phyloP scores from a whole-genome alignment of 2,329 filamentous ascomycete species.

The Sarocladium kiliense region DNA sequence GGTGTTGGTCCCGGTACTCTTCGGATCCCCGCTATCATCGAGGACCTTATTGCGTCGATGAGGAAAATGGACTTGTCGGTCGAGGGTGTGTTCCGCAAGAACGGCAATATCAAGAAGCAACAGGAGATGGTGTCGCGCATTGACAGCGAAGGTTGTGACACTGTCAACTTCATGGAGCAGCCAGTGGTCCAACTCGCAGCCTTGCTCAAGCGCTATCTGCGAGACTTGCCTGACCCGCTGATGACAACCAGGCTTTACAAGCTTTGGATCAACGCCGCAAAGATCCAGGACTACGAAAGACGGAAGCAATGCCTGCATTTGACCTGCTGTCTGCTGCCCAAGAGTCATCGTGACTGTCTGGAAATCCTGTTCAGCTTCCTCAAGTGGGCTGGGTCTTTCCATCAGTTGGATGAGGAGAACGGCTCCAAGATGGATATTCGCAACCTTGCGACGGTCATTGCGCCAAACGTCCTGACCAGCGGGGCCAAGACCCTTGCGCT shows the following conservation, averaged over 20 bases:
- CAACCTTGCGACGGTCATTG: slow-evolving; percentile 95
- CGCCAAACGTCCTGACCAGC: slow-evolving; percentile 86
- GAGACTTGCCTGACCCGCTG: slow-evolving; percentile 89
- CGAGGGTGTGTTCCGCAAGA: slow-evolving; percentile 97
- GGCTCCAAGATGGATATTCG: slow-evolving; percentile 99
- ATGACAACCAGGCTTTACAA: slow-evolving; percentile 92
- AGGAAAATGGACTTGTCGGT: slow-evolving; percentile 98
- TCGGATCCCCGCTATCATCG: slow-evolving; percentile 88
- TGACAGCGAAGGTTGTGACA: slow-evolving; percentile 78
- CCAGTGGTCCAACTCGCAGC: slow-evolving; percentile 92
- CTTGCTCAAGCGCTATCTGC: slow-evolving; percentile 88
- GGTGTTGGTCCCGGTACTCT: slow-evolving; percentile 89
- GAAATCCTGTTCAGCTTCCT: slow-evolving; percentile 95
- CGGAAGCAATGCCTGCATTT: slow-evolving; percentile 83
- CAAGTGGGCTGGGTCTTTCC: slow-evolving; percentile 96
- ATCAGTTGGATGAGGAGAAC: slow-evolving; percentile 92
- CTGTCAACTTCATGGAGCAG: slow-evolving; percentile 80
- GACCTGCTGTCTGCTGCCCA: slow-evolving; percentile 86
- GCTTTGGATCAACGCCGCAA: slow-evolving; percentile 85
- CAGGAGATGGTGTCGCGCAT: slow-evolving; percentile 82
- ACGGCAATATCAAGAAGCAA: slow-evolving; percentile 93
- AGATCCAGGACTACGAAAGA: slow-evolving; percentile 76
- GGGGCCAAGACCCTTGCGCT: slow-evolving; percentile 59
- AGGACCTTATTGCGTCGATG: slow-evolving; percentile 91
- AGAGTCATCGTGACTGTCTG: slow-evolving; percentile 86